Percentiles rank a stretch among this genome's conserved stretches.
These are phyloP conservation scores for Xylaria multiplex DNA, from an alignment of 2,329 filamentous ascomycete genomes.

Conservation along the genomic window DNA sequence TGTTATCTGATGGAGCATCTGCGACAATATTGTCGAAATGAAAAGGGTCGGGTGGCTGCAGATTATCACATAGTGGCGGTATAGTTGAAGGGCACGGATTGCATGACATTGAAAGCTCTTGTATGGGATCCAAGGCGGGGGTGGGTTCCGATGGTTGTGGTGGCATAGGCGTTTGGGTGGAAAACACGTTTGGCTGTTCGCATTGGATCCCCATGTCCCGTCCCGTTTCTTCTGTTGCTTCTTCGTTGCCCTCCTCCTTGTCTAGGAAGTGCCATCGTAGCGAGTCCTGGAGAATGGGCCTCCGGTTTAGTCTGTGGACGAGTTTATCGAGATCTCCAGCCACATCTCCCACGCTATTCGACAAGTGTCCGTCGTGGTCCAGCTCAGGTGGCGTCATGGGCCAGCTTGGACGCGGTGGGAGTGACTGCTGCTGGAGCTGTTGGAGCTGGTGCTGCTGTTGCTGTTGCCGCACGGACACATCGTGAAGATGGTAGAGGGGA, in stretches of 20 bases:
- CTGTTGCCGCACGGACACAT: conserved; percentile 11
- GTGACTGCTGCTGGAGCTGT: neutral
- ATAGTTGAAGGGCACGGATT: conserved; percentile 25
- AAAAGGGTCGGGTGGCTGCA: conserved; percentile 20
- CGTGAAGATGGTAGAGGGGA: conserved; percentile 26
- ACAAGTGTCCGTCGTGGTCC: conserved; percentile 18
- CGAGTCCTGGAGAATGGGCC: conserved; percentile 33
- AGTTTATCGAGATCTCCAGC: conserved; percentile 29
- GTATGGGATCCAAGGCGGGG: conserved; percentile 28
- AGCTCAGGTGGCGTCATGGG: conserved; percentile 24
- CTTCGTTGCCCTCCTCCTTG: neutral
- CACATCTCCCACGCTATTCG: conserved; percentile 8
- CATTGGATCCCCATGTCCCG: neutral
- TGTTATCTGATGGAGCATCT: conserved; percentile 15
- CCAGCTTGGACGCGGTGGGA: conserved; percentile 12
- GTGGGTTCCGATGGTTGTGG: conserved; percentile 27
- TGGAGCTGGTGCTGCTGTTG: too few relatives aligned
- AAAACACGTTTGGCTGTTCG: conserved; percentile 2
- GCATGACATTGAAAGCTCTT: conserved; percentile 26
- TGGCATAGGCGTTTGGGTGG: conserved; percentile 15
- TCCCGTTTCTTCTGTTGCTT: neutral
- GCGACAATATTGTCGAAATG: neutral
- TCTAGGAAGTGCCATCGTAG: conserved; percentile 27
- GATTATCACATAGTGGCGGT: conserved; percentile 22
- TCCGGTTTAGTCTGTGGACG: conserved; percentile 29